Base-by-base conservation (phyloP, 768 basidiomycete genomes). In the Boletus subcaerulescens region DNA sequence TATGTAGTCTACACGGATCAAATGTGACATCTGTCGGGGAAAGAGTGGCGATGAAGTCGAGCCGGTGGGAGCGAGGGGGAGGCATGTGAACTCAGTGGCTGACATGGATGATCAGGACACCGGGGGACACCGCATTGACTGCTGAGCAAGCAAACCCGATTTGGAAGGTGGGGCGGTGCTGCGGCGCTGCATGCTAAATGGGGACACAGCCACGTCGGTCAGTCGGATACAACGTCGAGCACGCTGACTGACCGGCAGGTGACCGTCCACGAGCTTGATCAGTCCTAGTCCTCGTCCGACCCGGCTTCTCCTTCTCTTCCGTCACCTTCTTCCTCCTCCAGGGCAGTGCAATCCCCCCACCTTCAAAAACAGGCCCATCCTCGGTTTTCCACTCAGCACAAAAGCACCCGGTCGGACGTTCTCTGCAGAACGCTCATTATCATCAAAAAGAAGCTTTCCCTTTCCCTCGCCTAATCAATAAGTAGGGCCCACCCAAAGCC, bases 401-500 rank as follows among this genome's bases (percentile, higher is more conserved):
- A 65, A 68, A 56, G 57, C 48, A 15, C 50, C 41, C 47, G 52
- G 53, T 42, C 47, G 52, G 57, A 55, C 45, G 46, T 69, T 71
- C 69, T 69, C 49, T 56, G 0, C 41, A 71, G 67, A 69, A 69
- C 62, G 53, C 60, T 58, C 59, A 56, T 60, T 65, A 60, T 60
- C 64, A 70, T 70, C 69, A 69, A 65, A 69, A 69, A 62, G 64
- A 71, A 70, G 61, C 57, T 61, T 50, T 60, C 54, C 55, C 50
- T 65, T 69, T 71, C 70, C 68, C 68, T 70, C 69, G 69, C 69
- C 58, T 70, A 71, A 72, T 65, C 59, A 69, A 71, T 71, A 71
- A 67, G 70, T 69, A 66, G 61, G 60, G 60, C 68, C 58, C 56
- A 60, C 64, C 51, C 58, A 55, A 48, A 59, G 60, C 59, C 69